These are phyloP conservation scores for Coniochaeta sp. DNA, from an alignment of 2,329 filamentous ascomycete genomes.

Conservation along the genomic window DNA sequence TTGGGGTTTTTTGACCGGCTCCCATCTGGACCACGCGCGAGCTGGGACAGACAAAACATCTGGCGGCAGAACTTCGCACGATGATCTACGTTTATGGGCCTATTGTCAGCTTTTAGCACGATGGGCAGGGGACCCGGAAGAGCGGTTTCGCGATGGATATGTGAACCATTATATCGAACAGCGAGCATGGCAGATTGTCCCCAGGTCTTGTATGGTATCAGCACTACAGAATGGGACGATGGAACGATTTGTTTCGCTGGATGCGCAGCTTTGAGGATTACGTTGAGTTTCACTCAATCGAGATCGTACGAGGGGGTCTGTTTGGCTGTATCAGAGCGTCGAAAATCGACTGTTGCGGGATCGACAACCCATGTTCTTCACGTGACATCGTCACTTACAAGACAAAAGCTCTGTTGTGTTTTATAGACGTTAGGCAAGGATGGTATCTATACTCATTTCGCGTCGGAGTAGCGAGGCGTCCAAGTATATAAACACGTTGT, in stretches of 20 bases:
- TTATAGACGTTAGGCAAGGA: neutral
- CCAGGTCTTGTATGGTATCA: neutral
- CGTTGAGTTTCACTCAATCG: slow-evolving; percentile 5
- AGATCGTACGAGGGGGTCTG: slow-evolving; percentile 9
- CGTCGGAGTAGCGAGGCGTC: neutral
- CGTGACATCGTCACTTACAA: neutral
- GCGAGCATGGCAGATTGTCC: slow-evolving; percentile 1
- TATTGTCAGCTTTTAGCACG: neutral
- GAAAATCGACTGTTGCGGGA: neutral
- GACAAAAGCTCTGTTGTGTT: neutral
- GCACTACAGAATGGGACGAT: slow-evolving; percentile 6
- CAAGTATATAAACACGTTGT: slow-evolving; percentile 4
- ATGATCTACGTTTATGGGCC: neutral
- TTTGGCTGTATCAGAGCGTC: neutral
- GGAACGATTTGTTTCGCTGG: neutral
- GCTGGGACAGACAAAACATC: too few species aligned
- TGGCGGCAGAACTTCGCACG: neutral
- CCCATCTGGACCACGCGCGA: too few species aligned
- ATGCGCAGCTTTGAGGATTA: neutral
- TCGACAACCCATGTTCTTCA: neutral
- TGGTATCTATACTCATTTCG: neutral
- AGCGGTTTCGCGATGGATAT: neutral
- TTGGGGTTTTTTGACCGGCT: too few species aligned
- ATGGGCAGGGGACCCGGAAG: neutral
- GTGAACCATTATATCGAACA: neutral